Percentiles rank a stretch among this genome's conserved stretches.
phyloP scores from a whole-genome alignment of 352 stramenopile species.

The Globisporangium alternatum region DNA sequence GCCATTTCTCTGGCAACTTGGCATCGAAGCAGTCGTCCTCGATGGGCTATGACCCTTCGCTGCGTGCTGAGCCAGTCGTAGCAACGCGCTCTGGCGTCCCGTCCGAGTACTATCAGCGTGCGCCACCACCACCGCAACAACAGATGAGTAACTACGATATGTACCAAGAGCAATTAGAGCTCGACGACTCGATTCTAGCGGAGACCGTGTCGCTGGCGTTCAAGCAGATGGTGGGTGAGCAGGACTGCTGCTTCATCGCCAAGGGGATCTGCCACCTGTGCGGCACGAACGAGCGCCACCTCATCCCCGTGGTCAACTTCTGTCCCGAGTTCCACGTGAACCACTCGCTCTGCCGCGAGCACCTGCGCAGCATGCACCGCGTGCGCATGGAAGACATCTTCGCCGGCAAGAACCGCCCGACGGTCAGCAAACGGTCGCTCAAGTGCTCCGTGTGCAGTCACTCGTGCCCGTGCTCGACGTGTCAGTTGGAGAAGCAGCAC shows the following conservation, averaged over 20 bases:
- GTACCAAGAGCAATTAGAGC: constrained; percentile 23
- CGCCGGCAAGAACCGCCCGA: constrained; percentile 62
- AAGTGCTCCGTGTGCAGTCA: constrained; percentile 60
- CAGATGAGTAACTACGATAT: not conserved
- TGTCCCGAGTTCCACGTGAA: constrained; percentile 58
- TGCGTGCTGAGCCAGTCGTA: not conserved
- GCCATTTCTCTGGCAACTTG: constrained; percentile 1
- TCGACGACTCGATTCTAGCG: constrained; percentile 41
- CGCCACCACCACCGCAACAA: not conserved
- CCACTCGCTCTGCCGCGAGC: constrained; percentile 72
- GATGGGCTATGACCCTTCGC: not conserved
- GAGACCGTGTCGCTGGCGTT: constrained; percentile 49
- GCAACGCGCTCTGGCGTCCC: not conserved
- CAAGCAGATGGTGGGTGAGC: constrained; percentile 50
- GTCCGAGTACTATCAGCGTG: not conserved
- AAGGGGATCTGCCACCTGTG: constrained; percentile 72
- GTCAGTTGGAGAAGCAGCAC: constrained; percentile 31
- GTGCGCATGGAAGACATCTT: constrained; percentile 77
- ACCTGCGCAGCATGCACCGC: constrained; percentile 66
- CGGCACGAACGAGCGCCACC: constrained; percentile 38
- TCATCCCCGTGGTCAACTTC: constrained; percentile 73
- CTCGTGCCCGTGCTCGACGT: constrained; percentile 60
- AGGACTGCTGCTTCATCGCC: constrained; percentile 72
- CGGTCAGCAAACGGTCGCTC: constrained; percentile 58
- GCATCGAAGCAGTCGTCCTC: not conserved